Conservation (phyloP, 495 filamentous ascomycete species). For the Lindgomyces ingoldianus region DNA sequence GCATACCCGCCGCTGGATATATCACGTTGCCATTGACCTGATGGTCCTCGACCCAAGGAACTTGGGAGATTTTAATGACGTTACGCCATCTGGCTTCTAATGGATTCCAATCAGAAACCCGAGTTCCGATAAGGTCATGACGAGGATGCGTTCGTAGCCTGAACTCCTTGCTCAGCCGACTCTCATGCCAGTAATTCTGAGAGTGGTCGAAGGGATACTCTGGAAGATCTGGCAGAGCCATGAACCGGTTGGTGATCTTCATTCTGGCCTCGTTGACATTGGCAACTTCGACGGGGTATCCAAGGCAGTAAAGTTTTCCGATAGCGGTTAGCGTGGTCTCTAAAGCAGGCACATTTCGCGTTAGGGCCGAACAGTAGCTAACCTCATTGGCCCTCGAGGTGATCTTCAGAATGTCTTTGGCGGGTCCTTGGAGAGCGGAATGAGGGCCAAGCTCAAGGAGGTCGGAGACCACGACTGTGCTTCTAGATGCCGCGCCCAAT, state of each 20-base stretch:
- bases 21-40: neutral
- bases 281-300: neutral
- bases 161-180: slow-evolving; percentile 1
- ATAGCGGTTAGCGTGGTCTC: neutral
- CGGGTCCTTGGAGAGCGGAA: slow-evolving; percentile 59
- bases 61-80: neutral
- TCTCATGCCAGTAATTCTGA: slow-evolving; percentile 4
- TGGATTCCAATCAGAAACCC: neutral
- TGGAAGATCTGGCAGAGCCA: slow-evolving; percentile 11
- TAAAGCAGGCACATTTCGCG: too few relatives aligned
- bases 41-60: slow-evolving; percentile 17
- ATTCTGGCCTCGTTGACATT: neutral
- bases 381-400: too few relatives aligned
- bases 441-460: slow-evolving; percentile 64
- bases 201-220: slow-evolving; percentile 11
- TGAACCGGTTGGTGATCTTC: neutral
- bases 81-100: slow-evolving; percentile 5
- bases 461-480: too few relatives aligned
- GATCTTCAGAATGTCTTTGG: slow-evolving; percentile 32
- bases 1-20: slow-evolving; percentile 13
- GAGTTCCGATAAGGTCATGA: neutral
- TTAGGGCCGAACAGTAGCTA: neutral
- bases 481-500: too few relatives aligned
- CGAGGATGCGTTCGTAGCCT: neutral
- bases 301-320: neutral